Conservation (phyloP, 345 rosid species). For the Laguncularia racemosa region DNA sequence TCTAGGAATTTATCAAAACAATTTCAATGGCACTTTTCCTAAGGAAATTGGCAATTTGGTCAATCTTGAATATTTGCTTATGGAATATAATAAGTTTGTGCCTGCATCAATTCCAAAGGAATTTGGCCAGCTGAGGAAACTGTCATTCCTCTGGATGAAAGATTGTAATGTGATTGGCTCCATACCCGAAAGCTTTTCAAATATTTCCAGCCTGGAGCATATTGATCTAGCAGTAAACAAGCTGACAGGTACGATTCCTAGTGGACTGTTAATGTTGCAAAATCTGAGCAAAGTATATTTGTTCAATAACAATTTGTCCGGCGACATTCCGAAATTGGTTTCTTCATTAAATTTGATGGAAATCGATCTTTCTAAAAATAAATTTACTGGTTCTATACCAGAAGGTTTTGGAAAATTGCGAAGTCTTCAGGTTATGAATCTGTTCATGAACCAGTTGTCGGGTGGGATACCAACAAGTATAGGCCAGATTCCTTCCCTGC, state of each 20-base stretch:
- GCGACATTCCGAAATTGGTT: slow-evolving; percentile 45
- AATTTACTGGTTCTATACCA: slow-evolving; percentile 62
- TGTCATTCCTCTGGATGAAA: slow-evolving; percentile 36
- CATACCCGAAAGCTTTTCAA: slow-evolving; percentile 41
- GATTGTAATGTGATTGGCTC: slow-evolving; percentile 49
- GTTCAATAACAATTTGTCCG: slow-evolving; percentile 39
- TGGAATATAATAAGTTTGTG: slow-evolving; percentile 43
- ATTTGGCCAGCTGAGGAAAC: slow-evolving; percentile 48
- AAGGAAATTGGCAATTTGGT: slow-evolving; percentile 61
- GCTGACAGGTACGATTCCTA: slow-evolving; percentile 53
- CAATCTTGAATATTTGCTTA: slow-evolving; percentile 37
- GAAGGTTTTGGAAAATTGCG: slow-evolving; percentile 47
- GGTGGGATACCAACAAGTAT: slow-evolving; percentile 54
- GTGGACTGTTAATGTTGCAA: slow-evolving; percentile 34
- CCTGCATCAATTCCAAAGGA: slow-evolving; percentile 59
- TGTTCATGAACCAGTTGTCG: slow-evolving; percentile 40
- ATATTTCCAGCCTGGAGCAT: slow-evolving; percentile 35
- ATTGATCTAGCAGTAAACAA: slow-evolving; percentile 45
- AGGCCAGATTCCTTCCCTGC: slow-evolving; percentile 42
- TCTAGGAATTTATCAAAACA: slow-evolving; percentile 27
- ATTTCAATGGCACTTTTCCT: slow-evolving; percentile 71
- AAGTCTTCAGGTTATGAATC: slow-evolving; percentile 26
- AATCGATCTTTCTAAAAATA: slow-evolving; percentile 53
- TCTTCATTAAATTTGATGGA: slow-evolving; percentile 27
- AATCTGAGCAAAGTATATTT: slow-evolving; percentile 39